Conservation (phyloP, 2,329 filamentous ascomycete species). For the Lasiodiplodia gonubiensis region DNA sequence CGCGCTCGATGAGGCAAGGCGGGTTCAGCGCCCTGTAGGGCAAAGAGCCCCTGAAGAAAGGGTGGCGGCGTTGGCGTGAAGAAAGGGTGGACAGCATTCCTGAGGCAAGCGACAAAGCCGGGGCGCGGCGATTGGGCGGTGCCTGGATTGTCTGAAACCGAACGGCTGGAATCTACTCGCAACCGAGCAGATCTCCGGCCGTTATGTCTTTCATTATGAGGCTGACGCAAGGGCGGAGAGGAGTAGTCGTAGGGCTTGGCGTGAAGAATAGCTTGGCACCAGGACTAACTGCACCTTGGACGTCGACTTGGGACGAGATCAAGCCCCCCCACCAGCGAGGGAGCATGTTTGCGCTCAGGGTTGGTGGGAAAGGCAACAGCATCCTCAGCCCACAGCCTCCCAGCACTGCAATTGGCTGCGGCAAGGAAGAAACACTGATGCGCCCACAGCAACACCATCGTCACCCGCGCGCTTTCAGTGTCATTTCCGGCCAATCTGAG, state of each 20-base stretch:
- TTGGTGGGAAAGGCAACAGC: not conserved
- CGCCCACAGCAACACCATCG: constrained; percentile 5
- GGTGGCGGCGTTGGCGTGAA: constrained; percentile 11
- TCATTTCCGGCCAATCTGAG: constrained; percentile 9
- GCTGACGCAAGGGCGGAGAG: constrained; percentile 28
- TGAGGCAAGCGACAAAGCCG: constrained; percentile 17
- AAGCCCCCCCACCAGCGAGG: not conserved
- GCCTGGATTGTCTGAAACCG: constrained; percentile 15
- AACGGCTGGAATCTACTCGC: constrained; percentile 10
- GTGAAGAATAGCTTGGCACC: constrained; percentile 29
- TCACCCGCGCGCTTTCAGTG: constrained; percentile 12
- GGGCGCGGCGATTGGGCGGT: constrained; percentile 19
- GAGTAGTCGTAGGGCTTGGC: constrained; percentile 27
- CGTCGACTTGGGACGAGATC: not conserved
- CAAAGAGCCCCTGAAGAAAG: constrained; percentile 21
- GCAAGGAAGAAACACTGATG: constrained; percentile 22
- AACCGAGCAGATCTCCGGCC: constrained; percentile 21
- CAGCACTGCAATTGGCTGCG: not conserved
- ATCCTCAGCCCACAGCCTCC: not conserved
- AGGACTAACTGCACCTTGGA: constrained; percentile 11
- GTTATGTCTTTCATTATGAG: constrained; percentile 28
- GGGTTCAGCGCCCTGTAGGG: constrained; percentile 6
- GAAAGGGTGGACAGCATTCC: constrained; percentile 15
- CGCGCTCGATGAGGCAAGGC: constrained; percentile 1
- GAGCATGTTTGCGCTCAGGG: constrained; percentile 1